Evolutionary conservation across 805 yeast genomes (phyloP), one percentile per base, ranked within the genome.

Genomic region (Cyberlindnera petersonii): DNA sequence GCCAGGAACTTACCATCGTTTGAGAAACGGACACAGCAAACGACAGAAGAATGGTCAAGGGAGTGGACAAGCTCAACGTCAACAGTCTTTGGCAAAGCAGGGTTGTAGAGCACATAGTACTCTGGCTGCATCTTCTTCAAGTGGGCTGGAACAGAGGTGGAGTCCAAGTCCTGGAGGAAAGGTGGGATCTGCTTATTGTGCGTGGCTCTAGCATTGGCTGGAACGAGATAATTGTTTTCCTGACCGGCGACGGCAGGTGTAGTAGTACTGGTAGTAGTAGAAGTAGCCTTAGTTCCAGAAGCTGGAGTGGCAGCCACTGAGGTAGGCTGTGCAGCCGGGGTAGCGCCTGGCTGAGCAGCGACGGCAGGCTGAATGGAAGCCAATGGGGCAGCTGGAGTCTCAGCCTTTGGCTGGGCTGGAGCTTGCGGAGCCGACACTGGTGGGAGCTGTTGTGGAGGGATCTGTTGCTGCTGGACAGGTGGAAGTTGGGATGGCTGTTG

Each of bases 21-120:
- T 42, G 89, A 80, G 69, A 93, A 91, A 46, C 95, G 75, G 42
- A 91, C 98, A 64, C 98, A 91, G 69, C 98, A 93, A 35, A 91
- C 98, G 31, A 91, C 98, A 2, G 95, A 84, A 13, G 88, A 75
- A 67, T 93, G 98, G 59, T 86, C 95, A 52, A 91, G 75, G 11
- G 96, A 82, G 58, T 85, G 93, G 51, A 88, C 86, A 47, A 91
- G 72, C 35, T 88, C 93, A 35, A 91, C 89, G 57, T 91, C 97
- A 42, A 86, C 74, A 29, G 69, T 65, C 47, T 77, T 75, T 35
- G 84, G 81, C 48, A 87, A 77, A 20, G 87, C 85, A 28, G 96
- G 96, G 66, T 91, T 93, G 69, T 84, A 91, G 49, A 93, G 74
- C 11, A 86, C 84, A 63, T 85, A 86, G 68, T 86, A 91, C 58